Evolutionary conservation across 2,329 filamentous ascomycete species (phyloP), one percentile per base, ranked within the genome.

Genomic region (Teratosphaeria zuluensis): DNA sequence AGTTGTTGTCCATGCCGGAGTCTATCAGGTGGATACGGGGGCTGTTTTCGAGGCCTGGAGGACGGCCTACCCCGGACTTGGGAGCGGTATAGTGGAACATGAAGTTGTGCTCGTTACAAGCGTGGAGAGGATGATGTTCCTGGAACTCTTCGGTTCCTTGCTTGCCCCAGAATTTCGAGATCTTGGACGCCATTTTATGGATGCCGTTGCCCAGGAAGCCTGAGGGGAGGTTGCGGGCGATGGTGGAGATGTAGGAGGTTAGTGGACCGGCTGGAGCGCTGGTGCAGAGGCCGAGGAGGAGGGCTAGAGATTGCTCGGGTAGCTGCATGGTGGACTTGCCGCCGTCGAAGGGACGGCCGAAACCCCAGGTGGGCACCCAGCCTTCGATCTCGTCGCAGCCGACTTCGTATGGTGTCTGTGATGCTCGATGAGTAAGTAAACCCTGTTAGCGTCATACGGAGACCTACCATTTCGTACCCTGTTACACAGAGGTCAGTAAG

Each of bases 1-100:
- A 71, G 59, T 72, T 72, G 57, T 72, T 72, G 62, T 72, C 70
- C 70, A 72, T 71, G 33, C 70, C 70, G 28, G 60, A 63, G 55
- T 72, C 70, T 46, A 72, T 70, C 3, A 72, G 63, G 58, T 72
- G 70, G 32, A 72, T 70, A n/a, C 68, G 62, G 7, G 69, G 70
- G 12, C 68, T 70, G 59, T 70, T 70, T 55, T 72, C 68, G 3
- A 71, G 58, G 3, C 70, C 70, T 9, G 64, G 63, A 2, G 68
- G 68, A 19, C 67, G 58, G 4, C 51, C 46, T 60, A 65, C 11
- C 2, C 65, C 67, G 28, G 53, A 52, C 33, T 61, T 48, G 11
- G 63, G 46, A 11, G 57, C 61, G 0, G 65, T 67, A 42, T 68
- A 65, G 54, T 72, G 70, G 57, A 61, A 72, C 61, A 71, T 62